Base-by-base conservation (phyloP, 169 alveolate genomes). In the Pseudocohnilembus persalinus region DNA sequence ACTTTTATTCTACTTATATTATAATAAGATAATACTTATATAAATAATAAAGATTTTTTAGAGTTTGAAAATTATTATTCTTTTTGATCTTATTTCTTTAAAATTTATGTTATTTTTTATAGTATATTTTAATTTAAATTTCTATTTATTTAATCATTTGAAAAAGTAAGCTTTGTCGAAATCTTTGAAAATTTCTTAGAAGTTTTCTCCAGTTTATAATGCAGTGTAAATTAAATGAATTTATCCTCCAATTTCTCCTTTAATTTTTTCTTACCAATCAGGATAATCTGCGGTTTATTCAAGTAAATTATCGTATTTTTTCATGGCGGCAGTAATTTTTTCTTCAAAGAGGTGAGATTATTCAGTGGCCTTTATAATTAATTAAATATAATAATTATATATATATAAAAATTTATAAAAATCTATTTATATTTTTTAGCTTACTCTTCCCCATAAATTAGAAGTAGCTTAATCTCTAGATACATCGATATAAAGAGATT, bases 161-260 rank as follows among this genome's bases (percentile, higher is more conserved):
- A 49, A 49, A 20, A 11, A 49, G 68, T 49, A 49, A 49, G 68
- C 26, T 49, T 49, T 49, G 20, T 49, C 84, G 84, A 79, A 79
- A 29, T 79, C 84, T n/a, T 63, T 64, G 31, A 79, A 79, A 49
- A 79, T 11, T 49, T 35, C 74, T 20, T 64, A 72, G 84, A 79
- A 79, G 27, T 79, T 29, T 29, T 35, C 33, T 30, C 64, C 84
- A 49, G 35, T 33, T 25, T 63, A 29, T n/a, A 79, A 30, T 0
- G 84, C 34, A 79, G 84, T 79, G 35, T 79, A 79, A 72, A 79
- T 79, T 75, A 79, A 49, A 30, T 79, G 84, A 49, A 73, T 35
- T 34, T 79, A 79, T 28, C 30, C 34, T 35, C 84, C 84, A 79
- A 79, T 79, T 49, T 79, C 84, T 29, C 64, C 76, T 79, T 73